Evolutionary conservation across 352 stramenopile genomes (phyloP).

Genomic region (Phytophthora sojae): DNA sequence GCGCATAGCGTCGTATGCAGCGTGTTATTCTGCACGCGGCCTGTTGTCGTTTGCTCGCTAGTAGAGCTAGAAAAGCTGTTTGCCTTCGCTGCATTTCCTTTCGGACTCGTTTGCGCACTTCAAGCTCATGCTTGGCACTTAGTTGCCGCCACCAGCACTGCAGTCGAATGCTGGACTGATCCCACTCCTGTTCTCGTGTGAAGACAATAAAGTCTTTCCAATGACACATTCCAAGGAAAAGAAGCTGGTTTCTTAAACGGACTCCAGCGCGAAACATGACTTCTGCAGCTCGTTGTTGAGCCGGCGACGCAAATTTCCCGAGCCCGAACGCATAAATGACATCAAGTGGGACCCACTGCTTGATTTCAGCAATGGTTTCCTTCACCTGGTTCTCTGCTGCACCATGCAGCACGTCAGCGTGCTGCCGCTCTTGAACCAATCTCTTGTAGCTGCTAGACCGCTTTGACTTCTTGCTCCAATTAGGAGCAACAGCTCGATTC

Average conservation of each 20-base stretch:
- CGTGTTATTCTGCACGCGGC: conserved; percentile 57
- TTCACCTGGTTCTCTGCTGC: conserved; percentile 47
- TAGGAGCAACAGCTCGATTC: neutral
- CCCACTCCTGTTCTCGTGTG: conserved; percentile 24
- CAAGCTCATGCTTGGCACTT: conserved; percentile 35
- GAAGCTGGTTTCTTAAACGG: conserved; percentile 47
- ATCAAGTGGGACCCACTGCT: conserved; percentile 67
- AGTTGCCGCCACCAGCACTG: conserved; percentile 79
- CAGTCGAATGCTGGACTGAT: conserved; percentile 21
- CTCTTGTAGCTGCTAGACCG: conserved; percentile 23
- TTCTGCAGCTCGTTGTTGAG: conserved; percentile 62
- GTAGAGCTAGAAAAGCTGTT: conserved; percentile 41
- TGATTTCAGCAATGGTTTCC: conserved; percentile 58
- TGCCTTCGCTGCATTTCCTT: conserved; percentile 58
- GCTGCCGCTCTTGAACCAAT: conserved; percentile 19
- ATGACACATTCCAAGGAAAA: conserved; percentile 51
- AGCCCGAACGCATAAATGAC: conserved; percentile 69
- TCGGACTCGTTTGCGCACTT: conserved; percentile 35
- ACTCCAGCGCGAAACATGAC: conserved; percentile 55
- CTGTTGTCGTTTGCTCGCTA: conserved; percentile 57
- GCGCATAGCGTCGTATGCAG: conserved; percentile 39
- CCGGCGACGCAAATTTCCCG: conserved; percentile 67
- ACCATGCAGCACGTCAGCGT: conserved; percentile 23
- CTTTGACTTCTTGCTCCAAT: conserved; percentile 3
- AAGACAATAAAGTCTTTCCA: conserved; percentile 47